Evolutionary conservation across 148 eudicot species (phyloP).

Genomic region (Suaeda aralocaspica): DNA sequence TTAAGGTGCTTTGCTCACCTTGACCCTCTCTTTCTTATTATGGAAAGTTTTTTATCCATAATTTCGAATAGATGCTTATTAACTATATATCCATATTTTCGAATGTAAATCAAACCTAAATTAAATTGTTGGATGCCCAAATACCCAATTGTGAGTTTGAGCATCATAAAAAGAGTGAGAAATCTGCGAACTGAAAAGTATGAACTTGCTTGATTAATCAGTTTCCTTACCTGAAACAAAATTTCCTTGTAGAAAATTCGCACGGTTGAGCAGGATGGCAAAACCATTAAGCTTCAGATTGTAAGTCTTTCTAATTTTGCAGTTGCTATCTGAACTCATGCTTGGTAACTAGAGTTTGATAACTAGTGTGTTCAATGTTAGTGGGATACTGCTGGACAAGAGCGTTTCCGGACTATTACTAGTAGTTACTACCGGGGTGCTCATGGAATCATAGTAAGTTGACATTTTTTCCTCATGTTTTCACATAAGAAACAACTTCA

Average conservation of each 20-base stretch:
- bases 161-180: background rate
- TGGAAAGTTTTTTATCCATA: background rate
- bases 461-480: background rate
- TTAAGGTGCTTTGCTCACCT: background rate
- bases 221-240: background rate
- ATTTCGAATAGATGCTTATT: too few species aligned
- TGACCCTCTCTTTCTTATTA: background rate
- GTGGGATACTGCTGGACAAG: constrained; percentile 56
- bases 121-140: background rate
- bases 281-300: constrained; percentile 48
- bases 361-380: constrained; percentile 6
- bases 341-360: background rate
- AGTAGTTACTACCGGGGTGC: constrained; percentile 50
- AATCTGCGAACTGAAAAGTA: too few species aligned
- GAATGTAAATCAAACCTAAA: background rate
- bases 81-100: background rate
- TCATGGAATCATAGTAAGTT: constrained; percentile 45
- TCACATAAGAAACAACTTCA: background rate
- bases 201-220: background rate
- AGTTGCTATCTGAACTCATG: background rate
- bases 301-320: constrained; percentile 26
- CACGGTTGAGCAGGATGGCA: constrained; percentile 46
- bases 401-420: constrained; percentile 44
- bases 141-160: background rate
- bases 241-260: constrained; percentile 37